Evolutionary conservation across 345 rosid species (phyloP).

Genomic region (Camelina sativa): DNA sequence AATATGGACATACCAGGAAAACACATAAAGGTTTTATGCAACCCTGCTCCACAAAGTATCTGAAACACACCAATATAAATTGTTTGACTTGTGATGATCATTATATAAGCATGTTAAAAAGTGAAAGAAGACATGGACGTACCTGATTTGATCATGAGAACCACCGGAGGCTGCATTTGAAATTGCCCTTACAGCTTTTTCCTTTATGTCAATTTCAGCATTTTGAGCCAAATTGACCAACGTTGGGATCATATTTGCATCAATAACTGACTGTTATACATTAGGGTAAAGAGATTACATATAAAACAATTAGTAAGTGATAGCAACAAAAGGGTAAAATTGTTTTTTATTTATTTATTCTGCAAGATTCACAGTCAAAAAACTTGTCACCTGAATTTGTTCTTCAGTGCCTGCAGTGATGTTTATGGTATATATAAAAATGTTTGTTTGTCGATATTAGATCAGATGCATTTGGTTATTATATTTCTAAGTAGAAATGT

Average conservation of each 20-base stretch:
- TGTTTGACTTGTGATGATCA: too few species aligned
- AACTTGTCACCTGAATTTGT: conserved; percentile 67
- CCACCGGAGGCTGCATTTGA: conserved; percentile 60
- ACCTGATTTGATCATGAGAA: conserved; percentile 67
- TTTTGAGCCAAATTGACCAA: conserved; percentile 59
- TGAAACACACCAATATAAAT: neutral
- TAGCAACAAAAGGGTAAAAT: neutral
- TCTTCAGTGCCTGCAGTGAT: conserved; percentile 77
- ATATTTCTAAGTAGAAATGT: too few species aligned
- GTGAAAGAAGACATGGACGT: conserved; percentile 2
- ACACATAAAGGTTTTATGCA: conserved; percentile 73
- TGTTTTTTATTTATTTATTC: too few species aligned
- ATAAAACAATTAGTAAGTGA: too few species aligned
- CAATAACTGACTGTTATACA: conserved; percentile 53
- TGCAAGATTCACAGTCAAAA: neutral
- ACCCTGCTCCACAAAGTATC: conserved; percentile 61
- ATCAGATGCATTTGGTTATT: too few species aligned
- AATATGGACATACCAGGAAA: conserved; percentile 58
- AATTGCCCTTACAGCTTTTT: conserved; percentile 25
- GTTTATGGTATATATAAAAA: neutral
- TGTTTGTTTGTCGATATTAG: too few species aligned
- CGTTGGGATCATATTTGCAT: conserved; percentile 53
- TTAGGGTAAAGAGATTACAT: too few species aligned
- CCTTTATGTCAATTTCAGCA: conserved; percentile 63
- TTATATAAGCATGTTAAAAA: too few species aligned